Evolutionary conservation across 164 flowering plant genomes (phyloP), one percentile per base, ranked within the genome.

Genomic region (Vitis riparia): DNA sequence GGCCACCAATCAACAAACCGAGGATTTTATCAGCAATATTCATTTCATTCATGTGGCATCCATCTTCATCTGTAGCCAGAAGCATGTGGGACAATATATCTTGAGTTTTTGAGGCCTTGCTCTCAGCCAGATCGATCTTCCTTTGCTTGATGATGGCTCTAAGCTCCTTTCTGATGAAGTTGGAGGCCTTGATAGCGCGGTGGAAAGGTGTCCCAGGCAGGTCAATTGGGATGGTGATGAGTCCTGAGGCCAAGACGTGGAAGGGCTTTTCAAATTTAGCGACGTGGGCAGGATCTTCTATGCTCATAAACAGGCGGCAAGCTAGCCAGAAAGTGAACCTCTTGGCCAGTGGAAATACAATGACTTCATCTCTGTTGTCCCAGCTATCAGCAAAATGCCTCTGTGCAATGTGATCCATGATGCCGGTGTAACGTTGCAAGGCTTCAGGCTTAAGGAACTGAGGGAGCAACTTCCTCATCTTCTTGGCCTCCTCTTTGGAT

Each of bases 391-490:
- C 55, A 13, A 71, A 57, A 23, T 71, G 73, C 5, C 32, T 63
- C 10, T 63, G 58, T 0, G 73, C 75, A 10, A 72, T 59, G 3
- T 58, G 9, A 10, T 72, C 75, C 69, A 72, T 72, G 1, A 59
- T 15, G 11, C 68, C 56, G 1, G 66, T 59, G 19, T 65, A 72
- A 10, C 27, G 56, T 14, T 67, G 66, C 3, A 67, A 55, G 0
- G 75, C 61, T 17, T 67, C 71, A 0, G 67, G 66, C 14, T 51
- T 61, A 5, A 73, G 56, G 30, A 65, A 29, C 55, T 47, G 1
- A 64, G 56, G 63, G 51, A 74, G 2, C 37, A 59, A 7, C 44
- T 48, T 56, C 55, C 76, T 64, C 71, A 75, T 69, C 55, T 70
- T 56, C 65, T 47, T 68, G 17, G 65, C 19, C 44, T 67, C 70